Evolutionary conservation across 148 eudicot genomes (phyloP), one percentile per base, ranked within the genome.

Genomic region (Fagopyrum tataricum): DNA sequence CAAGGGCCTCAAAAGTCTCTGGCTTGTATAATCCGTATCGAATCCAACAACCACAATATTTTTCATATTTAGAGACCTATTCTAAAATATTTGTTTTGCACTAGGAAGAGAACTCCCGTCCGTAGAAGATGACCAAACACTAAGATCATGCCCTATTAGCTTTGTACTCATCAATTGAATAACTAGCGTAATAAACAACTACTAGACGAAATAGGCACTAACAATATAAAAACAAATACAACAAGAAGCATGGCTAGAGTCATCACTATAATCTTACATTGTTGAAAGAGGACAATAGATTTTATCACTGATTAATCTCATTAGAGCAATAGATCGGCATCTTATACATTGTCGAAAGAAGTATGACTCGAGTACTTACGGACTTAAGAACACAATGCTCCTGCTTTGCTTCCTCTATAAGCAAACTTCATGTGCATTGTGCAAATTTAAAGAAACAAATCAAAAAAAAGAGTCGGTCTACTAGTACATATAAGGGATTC

Each of bases 21-120:
- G 97, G 82, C 76, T 85, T 95, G 84, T 95, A 72, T 95, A 95
- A 82, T 95, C 98, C 99, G 91, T 95, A 78, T 95, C 97, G 76
- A 95, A 95, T 67, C 99, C 99, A 71, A 95, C 93, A 78, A 97
- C 96, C 71, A 90, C 89, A 52, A 95, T 91, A 79, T 70, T 88
- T 76, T 84, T 90, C 97, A 95, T 95, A 82, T 95, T 91, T 71
- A 95, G 80, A 74, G 99, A 91, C 80, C 99, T 84, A 78, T 95
- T 95, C 76, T 97, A 95, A 81, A 91, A 95, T 58, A 95, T 91
- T 77, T 82, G 89, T 74, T 90, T 95, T 39, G 96, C 97, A n/a
- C 87, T 80, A 26, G 84, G 85, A 78, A 91, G 76, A 47, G 78
- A 76, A 73, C 72, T 72, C 71, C 86, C 88, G 49, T 88, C 92